These are phyloP conservation scores for Candida khao-thaluensis DNA, from an alignment of 805 yeast genomes.

Conservation along the genomic window DNA sequence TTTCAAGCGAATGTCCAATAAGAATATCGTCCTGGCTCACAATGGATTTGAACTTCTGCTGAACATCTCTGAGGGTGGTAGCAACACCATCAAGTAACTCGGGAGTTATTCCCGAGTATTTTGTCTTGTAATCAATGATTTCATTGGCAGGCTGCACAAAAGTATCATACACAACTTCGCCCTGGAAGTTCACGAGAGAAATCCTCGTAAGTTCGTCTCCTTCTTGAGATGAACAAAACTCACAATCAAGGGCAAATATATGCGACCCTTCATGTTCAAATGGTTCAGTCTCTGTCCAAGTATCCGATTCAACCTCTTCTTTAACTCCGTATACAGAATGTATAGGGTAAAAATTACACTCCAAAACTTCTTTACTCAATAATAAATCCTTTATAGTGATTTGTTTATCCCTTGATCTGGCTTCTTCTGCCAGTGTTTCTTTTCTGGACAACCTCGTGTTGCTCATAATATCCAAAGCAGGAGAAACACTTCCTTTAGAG, in stretches of 20 bases:
- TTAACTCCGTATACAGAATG: constrained; percentile 29
- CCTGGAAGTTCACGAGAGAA: constrained; percentile 66
- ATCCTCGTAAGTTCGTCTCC: constrained; percentile 76
- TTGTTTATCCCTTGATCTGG: constrained; percentile 35
- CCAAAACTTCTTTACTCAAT: constrained; percentile 49
- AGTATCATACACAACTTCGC: constrained; percentile 62
- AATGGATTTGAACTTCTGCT: constrained; percentile 47
- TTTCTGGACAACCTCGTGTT: constrained; percentile 55
- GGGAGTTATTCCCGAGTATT: constrained; percentile 83
- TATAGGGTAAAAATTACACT: constrained; percentile 56
- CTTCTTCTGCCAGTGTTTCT: constrained; percentile 51
- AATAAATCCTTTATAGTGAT: constrained; percentile 52
- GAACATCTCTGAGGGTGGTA: constrained; percentile 67
- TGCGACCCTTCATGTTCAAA: constrained; percentile 60
- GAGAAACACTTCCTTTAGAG: constrained; percentile 52
- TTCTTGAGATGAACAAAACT: constrained; percentile 70
- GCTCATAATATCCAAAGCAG: constrained; percentile 54
- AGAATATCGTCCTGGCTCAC: constrained; percentile 61
- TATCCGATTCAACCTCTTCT: constrained; percentile 2
- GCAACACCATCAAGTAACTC: constrained; percentile 62
- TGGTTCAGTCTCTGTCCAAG: constrained; percentile 36
- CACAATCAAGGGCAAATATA: constrained; percentile 87
- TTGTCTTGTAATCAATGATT: constrained; percentile 78
- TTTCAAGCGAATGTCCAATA: constrained; percentile 88
- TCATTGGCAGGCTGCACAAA: constrained; percentile 74